These are phyloP conservation scores for Rhodosporidiobolus odoratus DNA, from an alignment of 768 basidiomycete genomes.

Conservation along the genomic window DNA sequence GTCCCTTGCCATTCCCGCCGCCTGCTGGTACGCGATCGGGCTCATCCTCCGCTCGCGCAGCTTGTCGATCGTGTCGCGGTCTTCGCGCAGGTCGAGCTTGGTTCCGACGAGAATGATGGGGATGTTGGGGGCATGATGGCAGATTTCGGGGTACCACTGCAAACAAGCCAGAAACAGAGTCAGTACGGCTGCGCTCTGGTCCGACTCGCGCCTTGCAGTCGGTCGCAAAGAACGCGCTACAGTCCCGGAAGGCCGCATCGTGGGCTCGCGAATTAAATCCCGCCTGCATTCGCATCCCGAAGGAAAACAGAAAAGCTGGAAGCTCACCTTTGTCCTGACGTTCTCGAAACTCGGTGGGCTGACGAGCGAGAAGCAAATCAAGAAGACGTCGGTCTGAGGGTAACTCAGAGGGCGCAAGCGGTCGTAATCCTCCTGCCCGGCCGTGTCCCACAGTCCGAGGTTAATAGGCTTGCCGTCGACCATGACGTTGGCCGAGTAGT, in stretches of 20 bases:
- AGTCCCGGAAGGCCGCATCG: too few relatives aligned
- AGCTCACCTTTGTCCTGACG: slow-evolving; percentile 85
- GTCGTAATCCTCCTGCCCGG: slow-evolving; percentile 98
- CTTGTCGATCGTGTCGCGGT: slow-evolving; percentile 84
- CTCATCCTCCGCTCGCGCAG: slow-evolving; percentile 92
- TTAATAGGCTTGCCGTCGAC: slow-evolving; percentile 98
- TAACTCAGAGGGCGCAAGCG: slow-evolving; percentile 95
- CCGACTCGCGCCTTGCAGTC: too few relatives aligned
- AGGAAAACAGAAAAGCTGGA: not conserved
- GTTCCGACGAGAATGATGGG: slow-evolving; percentile 92
- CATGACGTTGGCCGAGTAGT: slow-evolving; percentile 91
- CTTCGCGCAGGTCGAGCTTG: slow-evolving; percentile 94
- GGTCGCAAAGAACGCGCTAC: too few relatives aligned
- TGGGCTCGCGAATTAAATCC: too few relatives aligned
- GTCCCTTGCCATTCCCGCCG: slow-evolving; percentile 83
- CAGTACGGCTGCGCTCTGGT: slow-evolving; percentile 1
- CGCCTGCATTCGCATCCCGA: not conserved
- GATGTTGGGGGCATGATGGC: slow-evolving; percentile 91
- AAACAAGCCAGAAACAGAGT: not conserved
- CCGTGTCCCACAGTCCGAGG: slow-evolving; percentile 99
- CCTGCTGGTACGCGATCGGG: slow-evolving; percentile 87
- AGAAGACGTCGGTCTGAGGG: slow-evolving; percentile 97
- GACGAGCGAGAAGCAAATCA: slow-evolving; percentile 98
- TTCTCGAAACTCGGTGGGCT: slow-evolving; percentile 98
- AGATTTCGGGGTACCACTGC: slow-evolving; percentile 94